Conservation (phyloP, 1,284 basidiomycete species). For the Ganoderma multipileum region DNA sequence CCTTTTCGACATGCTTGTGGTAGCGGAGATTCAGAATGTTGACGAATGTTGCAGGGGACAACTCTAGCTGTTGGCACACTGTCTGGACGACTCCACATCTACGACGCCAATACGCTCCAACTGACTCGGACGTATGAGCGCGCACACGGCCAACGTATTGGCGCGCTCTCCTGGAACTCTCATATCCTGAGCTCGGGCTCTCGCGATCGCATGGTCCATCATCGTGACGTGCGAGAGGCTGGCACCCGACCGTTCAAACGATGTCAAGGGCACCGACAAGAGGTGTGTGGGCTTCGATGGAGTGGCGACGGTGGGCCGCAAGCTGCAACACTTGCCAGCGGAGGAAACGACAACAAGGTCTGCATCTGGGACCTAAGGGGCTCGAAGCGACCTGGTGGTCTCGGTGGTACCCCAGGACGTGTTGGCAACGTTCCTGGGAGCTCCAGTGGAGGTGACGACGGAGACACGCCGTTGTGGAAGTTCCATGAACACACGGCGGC, state of each 20-base stretch:
- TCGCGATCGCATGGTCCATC: constrained; percentile 89
- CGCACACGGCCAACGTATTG: constrained; percentile 90
- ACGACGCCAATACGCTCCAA: constrained; percentile 87
- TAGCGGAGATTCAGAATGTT: constrained; percentile 7
- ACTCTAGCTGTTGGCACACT: constrained; percentile 94
- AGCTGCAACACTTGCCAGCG: constrained; percentile 75
- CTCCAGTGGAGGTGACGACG: constrained; percentile 48
- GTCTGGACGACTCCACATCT: constrained; percentile 89
- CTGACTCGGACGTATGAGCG: constrained; percentile 86
- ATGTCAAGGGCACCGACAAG: constrained; percentile 88
- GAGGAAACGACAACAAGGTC: constrained; percentile 98
- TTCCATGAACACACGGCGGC: constrained; percentile 98
- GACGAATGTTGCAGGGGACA: constrained; percentile 61
- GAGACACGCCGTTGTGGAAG: constrained; percentile 82
- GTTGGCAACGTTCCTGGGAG: constrained; percentile 40
- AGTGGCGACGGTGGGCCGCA: constrained; percentile 63
- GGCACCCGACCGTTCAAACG: constrained; percentile 77
- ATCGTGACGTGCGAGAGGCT: constrained; percentile 88
- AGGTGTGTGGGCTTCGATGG: constrained; percentile 97
- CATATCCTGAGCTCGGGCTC: constrained; percentile 92
- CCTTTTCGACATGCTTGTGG: neutral
- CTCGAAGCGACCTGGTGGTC: constrained; percentile 51
- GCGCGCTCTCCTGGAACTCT: constrained; percentile 93
- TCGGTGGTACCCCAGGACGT: constrained; percentile 32
- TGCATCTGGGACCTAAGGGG: constrained; percentile 93